Percentiles rank a stretch among this genome's conserved stretches.
Conservation (phyloP, 2,329 filamentous ascomycete species). For the Lasiodiplodia theobromae region DNA sequence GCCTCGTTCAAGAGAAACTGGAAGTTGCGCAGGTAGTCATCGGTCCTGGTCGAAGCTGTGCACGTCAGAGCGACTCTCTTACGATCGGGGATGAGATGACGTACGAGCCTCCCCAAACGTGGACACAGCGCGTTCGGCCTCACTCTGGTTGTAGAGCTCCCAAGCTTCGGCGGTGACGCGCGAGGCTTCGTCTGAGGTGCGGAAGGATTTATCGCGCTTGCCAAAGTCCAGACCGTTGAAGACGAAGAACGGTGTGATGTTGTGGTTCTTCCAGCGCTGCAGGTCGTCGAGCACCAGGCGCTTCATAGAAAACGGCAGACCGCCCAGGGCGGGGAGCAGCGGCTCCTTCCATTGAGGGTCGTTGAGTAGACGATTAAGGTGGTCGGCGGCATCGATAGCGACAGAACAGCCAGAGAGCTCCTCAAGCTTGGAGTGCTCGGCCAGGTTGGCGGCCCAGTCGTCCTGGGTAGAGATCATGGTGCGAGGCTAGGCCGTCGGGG, state of each 20-base stretch:
- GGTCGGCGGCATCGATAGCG: constrained; percentile 89
- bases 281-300: constrained; percentile 79
- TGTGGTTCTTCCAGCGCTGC: constrained; percentile 71
- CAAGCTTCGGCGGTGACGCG: constrained; percentile 81
- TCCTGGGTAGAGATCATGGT: constrained; percentile 59
- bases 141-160: constrained; percentile 81
- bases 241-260: constrained; percentile 83
- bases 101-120: constrained; percentile 86
- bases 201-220: constrained; percentile 71
- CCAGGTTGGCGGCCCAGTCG: constrained; percentile 63
- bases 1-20: constrained; percentile 75
- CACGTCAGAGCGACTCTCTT: not conserved
- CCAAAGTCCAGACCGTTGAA: constrained; percentile 88
- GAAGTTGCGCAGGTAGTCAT: constrained; percentile 78
- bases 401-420: constrained; percentile 77
- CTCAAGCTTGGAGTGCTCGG: constrained; percentile 67
- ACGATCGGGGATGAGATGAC: not conserved
- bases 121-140: constrained; percentile 80
- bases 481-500: constrained; percentile 20
- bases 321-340: constrained; percentile 86
- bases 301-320: constrained; percentile 80
- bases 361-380: constrained; percentile 80
- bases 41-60: constrained; percentile 39
- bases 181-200: constrained; percentile 67
- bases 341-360: constrained; percentile 75